Conservation (phyloP, 345 rosid species). For the Pistacia atlantica region DNA sequence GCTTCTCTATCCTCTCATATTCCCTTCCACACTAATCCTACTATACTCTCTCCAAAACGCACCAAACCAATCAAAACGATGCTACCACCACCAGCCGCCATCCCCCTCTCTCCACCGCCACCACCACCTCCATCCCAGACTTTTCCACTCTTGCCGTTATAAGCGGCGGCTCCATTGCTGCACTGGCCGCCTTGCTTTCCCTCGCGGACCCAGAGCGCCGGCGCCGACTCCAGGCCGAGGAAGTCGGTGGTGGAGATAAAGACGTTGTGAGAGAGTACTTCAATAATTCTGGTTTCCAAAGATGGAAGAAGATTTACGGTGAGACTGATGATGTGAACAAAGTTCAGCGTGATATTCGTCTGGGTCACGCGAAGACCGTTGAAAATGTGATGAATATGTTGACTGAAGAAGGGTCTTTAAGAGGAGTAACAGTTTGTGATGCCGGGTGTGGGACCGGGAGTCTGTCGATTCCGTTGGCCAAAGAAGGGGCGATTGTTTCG, state of each 20-base stretch:
- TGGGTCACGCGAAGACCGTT: constrained; percentile 86
- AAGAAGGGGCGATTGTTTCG: constrained; percentile 81
- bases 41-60: constrained; percentile 35
- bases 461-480: constrained; percentile 79
- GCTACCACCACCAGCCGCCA: constrained; percentile 29
- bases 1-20: constrained; percentile 54
- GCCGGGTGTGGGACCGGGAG: constrained; percentile 92
- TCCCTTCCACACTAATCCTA: constrained; percentile 22
- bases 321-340: constrained; percentile 86
- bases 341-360: constrained; percentile 78
- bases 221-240: constrained; percentile 82
- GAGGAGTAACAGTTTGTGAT: constrained; percentile 84
- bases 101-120: constrained; percentile 44
- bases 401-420: constrained; percentile 68
- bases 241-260: constrained; percentile 90
- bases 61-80: constrained; percentile 16
- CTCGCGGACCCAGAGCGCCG: constrained; percentile 80
- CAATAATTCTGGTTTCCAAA: constrained; percentile 83
- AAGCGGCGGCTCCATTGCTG: constrained; percentile 88
- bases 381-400: constrained; percentile 76
- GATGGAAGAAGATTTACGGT: constrained; percentile 95
- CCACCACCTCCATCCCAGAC: constrained; percentile 50
- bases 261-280: constrained; percentile 93
- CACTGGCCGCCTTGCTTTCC: constrained; percentile 76
- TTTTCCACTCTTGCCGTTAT: constrained; percentile 67